Evolutionary conservation across 495 filamentous ascomycete genomes (phyloP).

Genomic region (Thermothielavioides terrestris): DNA sequence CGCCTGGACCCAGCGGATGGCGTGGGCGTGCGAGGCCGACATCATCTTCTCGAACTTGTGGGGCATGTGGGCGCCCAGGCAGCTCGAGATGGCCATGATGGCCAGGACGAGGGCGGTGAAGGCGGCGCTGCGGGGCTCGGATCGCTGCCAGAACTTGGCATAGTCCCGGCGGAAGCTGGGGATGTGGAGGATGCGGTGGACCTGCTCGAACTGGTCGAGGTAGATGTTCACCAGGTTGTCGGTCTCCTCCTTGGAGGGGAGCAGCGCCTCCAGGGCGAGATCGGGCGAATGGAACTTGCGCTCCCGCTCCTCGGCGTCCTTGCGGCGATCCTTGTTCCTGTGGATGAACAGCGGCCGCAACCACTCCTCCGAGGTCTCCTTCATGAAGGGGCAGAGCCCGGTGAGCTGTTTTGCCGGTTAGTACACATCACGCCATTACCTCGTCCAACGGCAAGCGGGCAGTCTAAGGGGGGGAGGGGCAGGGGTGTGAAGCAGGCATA

Average conservation of each 20-base stretch:
- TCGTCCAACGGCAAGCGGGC: no score
- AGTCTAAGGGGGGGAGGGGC: no score
- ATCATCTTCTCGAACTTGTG: slow-evolving; percentile 32
- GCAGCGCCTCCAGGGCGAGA: slow-evolving; percentile 29
- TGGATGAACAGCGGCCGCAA: slow-evolving; percentile 31
- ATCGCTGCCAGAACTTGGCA: slow-evolving; percentile 36
- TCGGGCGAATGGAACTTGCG: slow-evolving; percentile 24
- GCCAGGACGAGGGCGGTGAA: slow-evolving; percentile 39
- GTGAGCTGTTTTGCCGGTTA: slow-evolving; percentile 24
- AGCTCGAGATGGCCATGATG: slow-evolving; percentile 35
- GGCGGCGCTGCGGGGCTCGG: slow-evolving; percentile 30
- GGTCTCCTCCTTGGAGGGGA: slow-evolving; percentile 30
- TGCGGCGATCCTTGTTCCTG: slow-evolving; percentile 28
- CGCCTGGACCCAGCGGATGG: slow-evolving; percentile 32
- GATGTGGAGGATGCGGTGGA: slow-evolving; percentile 40
- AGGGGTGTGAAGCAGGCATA: no score
- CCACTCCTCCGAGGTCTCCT: slow-evolving; percentile 37
- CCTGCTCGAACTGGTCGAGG: slow-evolving; percentile 38
- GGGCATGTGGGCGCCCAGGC: slow-evolving; percentile 23
- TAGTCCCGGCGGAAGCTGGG: slow-evolving; percentile 38
- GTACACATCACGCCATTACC: no score
- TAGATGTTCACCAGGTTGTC: slow-evolving; percentile 34
- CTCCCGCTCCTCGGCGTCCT: slow-evolving; percentile 28
- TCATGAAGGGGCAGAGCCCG: slow-evolving; percentile 40
- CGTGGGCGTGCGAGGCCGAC: slow-evolving; percentile 23